Evolutionary conservation across 148 eudicot species (phyloP).

Genomic region (Cornus suecica): DNA sequence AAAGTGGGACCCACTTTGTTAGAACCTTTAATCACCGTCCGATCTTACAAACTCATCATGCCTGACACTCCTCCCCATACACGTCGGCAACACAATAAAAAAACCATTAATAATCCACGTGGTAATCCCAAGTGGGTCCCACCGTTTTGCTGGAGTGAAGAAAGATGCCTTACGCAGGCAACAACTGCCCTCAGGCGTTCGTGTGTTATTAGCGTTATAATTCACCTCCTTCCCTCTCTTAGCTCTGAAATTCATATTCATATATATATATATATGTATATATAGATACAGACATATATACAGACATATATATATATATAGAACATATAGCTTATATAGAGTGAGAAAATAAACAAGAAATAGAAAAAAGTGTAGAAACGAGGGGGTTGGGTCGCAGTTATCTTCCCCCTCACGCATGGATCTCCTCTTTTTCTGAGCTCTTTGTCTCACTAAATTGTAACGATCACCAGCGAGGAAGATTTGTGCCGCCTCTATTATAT

Average conservation of each 20-base stretch:
- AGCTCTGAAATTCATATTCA: background rate
- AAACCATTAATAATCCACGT: background rate
- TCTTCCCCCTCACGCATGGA: slow-evolving; percentile 11
- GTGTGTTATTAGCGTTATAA: background rate
- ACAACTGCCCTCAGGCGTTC: background rate
- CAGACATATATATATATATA: background rate
- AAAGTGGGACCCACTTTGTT: background rate
- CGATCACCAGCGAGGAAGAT: background rate
- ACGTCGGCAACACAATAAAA: background rate
- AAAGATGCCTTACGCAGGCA: background rate
- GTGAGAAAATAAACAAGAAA: background rate
- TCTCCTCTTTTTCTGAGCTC: background rate
- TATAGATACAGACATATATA: background rate
- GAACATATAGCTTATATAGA: background rate
- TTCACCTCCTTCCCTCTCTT: background rate
- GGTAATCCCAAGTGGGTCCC: background rate
- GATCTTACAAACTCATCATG: background rate
- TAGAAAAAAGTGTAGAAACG: background rate
- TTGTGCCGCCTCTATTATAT: background rate
- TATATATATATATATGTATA: background rate
- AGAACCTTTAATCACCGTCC: background rate
- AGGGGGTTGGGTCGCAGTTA: background rate
- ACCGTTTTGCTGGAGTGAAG: background rate
- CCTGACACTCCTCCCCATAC: background rate
- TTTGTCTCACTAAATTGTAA: background rate